phyloP scores from a whole-genome alignment of 2,329 filamentous ascomycete species.

The Emergomyces orientalis region DNA sequence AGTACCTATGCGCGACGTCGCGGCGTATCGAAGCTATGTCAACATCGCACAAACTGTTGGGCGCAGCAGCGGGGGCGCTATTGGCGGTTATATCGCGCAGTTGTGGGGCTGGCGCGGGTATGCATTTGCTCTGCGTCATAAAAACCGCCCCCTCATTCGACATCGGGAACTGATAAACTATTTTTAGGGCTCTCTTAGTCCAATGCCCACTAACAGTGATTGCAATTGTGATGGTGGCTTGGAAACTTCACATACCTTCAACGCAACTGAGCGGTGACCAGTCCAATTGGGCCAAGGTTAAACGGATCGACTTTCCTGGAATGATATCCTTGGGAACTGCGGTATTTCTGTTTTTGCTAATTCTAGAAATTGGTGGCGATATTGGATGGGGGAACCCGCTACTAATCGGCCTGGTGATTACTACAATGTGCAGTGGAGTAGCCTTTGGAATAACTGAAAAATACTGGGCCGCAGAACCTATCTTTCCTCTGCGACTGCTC shows the following conservation, averaged over 20 bases:
- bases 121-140: constrained; percentile 9
- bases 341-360: not conserved
- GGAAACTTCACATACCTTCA: too few species aligned
- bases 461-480: not conserved
- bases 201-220: too few species aligned
- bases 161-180: too few species aligned
- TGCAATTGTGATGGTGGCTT: too few species aligned
- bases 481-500: not conserved
- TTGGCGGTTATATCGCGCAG: constrained; percentile 54
- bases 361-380: not conserved
- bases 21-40: constrained; percentile 42
- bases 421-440: not conserved
- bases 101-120: constrained; percentile 58
- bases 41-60: constrained; percentile 45
- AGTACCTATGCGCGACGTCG: constrained; percentile 14
- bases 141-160: too few species aligned
- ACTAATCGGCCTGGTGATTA: not conserved
- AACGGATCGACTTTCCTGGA: not conserved
- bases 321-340: not conserved
- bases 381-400: not conserved
- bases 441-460: not conserved
- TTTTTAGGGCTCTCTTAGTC: too few species aligned
- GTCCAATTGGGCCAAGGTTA: too few species aligned
- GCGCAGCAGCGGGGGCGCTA: constrained; percentile 43
- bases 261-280: too few species aligned